Base-by-base conservation (phyloP, 2,329 filamentous ascomycete genomes). In the Fusarium heterosporum region DNA sequence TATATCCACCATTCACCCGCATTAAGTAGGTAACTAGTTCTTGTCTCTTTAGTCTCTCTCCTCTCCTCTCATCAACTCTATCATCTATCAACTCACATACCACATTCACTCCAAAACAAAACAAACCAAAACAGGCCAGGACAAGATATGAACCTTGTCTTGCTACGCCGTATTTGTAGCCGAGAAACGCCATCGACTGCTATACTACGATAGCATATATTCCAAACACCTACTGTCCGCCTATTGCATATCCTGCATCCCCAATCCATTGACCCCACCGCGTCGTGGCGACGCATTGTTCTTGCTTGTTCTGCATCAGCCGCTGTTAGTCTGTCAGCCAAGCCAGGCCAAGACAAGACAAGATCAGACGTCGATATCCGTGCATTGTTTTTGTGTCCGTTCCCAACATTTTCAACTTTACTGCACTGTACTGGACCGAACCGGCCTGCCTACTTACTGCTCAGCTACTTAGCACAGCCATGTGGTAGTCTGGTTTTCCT, bases 231-330 rank as follows among this genome's bases (percentile, higher is more conserved):
- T 45, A 34, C 56, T 59, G 55, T 39, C 41, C n/a, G 39, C 36
- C 36, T 55, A 22, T 55, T 68, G 64, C 67, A 70, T 67, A 61
- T 59, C 61, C 52, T 61, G 69, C 34, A 36, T 36, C 34, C 34
- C 14, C 16, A 69, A 70, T 62, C 54, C 57, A 55, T 52, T 62
- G 64, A 71, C 69, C 53, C 71, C 71, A 72, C 62, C 52, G 55
- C 52, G 58, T 72, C 66, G 69, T 70, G 63, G 63, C 63, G 65
- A 30, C 58, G 60, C 65, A 67, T 70, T 47, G 68, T 60, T 22
- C 22, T 22, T 22, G 22, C 22, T 22, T 22, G 22, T 22, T 66
- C 52, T 54, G 56, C 50, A 66, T 53, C 51, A 52, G 63, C 52
- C 40, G 45, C 56, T 48, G 61, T 50, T 55, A 28, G 30, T 59